Evolutionary conservation across 768 basidiomycete genomes (phyloP).

Genomic region (Panaeolus cyanescens): DNA sequence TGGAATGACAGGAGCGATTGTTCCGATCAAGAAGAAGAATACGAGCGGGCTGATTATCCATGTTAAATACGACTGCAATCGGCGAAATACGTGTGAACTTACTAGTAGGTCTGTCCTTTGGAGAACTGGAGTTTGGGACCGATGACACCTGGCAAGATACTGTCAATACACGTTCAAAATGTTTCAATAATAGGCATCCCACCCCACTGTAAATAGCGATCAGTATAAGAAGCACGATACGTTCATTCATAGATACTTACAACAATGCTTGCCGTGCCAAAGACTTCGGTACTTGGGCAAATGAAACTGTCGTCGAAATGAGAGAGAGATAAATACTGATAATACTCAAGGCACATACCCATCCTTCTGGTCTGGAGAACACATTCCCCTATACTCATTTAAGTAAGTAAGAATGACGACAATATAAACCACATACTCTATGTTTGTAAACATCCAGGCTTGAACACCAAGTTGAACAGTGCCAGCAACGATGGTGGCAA

Average conservation of each 20-base stretch:
- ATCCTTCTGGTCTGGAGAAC: constrained; percentile 43
- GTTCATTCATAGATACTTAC: constrained; percentile 34
- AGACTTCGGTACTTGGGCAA: constrained; percentile 55
- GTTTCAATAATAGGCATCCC: not conserved
- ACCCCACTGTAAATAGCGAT: constrained; percentile 21
- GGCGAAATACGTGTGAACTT: constrained; percentile 7
- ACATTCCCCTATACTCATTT: constrained; percentile 41
- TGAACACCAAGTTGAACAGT: constrained; percentile 71
- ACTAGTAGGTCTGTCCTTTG: constrained; percentile 59
- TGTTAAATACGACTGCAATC: not conserved
- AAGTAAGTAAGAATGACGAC: constrained; percentile 1
- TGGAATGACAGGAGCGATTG: constrained; percentile 55
- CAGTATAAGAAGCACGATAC: not conserved
- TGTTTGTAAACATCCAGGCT: constrained; percentile 62
- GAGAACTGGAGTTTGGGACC: constrained; percentile 61
- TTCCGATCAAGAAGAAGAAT: constrained; percentile 74
- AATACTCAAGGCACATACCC: constrained; percentile 24
- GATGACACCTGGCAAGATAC: constrained; percentile 49
- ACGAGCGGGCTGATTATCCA: constrained; percentile 42
- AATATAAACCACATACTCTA: constrained; percentile 24
- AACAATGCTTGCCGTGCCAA: constrained; percentile 57
- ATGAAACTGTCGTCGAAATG: constrained; percentile 36
- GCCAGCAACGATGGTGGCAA: constrained; percentile 58
- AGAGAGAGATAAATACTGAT: not conserved
- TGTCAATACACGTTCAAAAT: not conserved